phyloP scores from a whole-genome alignment of 1,139 yeast species.

The Protomyces inundatus region DNA sequence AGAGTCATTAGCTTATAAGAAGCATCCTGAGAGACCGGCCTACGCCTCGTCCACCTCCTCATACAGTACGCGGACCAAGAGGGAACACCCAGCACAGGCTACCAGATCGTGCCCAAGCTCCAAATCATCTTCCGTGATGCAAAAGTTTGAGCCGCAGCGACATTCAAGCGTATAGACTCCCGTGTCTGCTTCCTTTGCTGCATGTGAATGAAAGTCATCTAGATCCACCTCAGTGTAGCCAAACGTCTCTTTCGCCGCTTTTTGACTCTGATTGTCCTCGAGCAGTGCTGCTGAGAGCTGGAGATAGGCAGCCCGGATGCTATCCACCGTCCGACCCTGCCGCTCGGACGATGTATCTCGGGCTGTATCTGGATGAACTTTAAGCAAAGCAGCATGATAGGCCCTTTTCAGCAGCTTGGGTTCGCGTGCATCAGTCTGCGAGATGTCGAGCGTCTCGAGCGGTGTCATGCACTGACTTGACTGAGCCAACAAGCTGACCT shows the following conservation, averaged over 20 bases:
- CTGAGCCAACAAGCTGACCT: too few relatives aligned
- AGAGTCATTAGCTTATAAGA: too few relatives aligned
- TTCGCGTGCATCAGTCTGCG: not conserved
- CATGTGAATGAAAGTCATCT: conserved; percentile 4
- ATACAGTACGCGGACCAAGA: conserved; percentile 26
- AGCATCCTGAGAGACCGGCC: not conserved
- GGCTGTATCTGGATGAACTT: conserved; percentile 23
- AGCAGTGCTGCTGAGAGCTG: not conserved
- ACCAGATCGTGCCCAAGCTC: conserved; percentile 26
- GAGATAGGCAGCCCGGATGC: conserved; percentile 14
- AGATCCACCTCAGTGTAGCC: conserved; percentile 25
- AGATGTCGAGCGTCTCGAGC: not conserved
- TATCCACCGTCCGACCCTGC: conserved; percentile 4
- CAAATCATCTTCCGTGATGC: conserved; percentile 25
- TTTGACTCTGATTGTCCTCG: not conserved
- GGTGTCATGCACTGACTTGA: not conserved
- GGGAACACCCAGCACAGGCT: conserved; percentile 27
- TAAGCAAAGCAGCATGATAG: conserved; percentile 23
- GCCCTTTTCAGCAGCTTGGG: conserved; percentile 15
- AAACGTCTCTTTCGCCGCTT: not conserved
- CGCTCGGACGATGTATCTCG: not conserved
- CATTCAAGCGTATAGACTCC: conserved; percentile 10
- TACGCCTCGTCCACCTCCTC: conserved; percentile 13
- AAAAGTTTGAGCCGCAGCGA: conserved; percentile 25
- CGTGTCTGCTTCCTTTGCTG: not conserved